These are phyloP conservation scores for Priceomyces melissophilus DNA, from an alignment of 805 yeast species.

Conservation along the genomic window DNA sequence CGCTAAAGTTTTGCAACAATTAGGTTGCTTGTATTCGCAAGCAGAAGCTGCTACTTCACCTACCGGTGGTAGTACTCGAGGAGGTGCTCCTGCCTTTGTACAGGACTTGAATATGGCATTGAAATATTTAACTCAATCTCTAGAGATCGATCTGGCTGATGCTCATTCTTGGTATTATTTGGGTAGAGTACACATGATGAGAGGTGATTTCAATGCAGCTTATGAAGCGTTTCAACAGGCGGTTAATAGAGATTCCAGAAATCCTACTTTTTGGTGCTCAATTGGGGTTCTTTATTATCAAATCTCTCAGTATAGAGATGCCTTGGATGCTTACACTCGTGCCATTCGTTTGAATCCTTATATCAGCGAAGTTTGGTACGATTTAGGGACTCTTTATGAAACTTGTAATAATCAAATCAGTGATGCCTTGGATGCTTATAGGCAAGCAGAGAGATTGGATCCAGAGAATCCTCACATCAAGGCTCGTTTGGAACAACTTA, in stretches of 20 bases:
- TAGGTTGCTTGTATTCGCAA: conserved; percentile 90
- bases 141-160: conserved; percentile 85
- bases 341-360: conserved; percentile 95
- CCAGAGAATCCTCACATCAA: conserved; percentile 93
- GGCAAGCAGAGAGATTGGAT: conserved; percentile 92
- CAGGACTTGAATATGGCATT: conserved; percentile 80
- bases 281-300: conserved; percentile 96
- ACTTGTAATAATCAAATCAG: conserved; percentile 93
- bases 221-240: conserved; percentile 99
- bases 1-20: conserved; percentile 91
- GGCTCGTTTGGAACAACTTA: conserved; percentile 83
- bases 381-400: conserved; percentile 93
- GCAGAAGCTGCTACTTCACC: conserved; percentile 30
- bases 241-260: conserved; percentile 92
- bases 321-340: conserved; percentile 94
- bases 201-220: conserved; percentile 92
- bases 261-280: conserved; percentile 97
- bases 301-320: conserved; percentile 93
- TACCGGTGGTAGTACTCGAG: conserved; percentile 42
- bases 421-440: conserved; percentile 96
- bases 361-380: conserved; percentile 98
- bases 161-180: conserved; percentile 97
- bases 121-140: conserved; percentile 75
- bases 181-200: conserved; percentile 95
- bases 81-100: conserved; percentile 52